Conservation (phyloP, 495 filamentous ascomycete genomes). For the Penicillium crystallinum region DNA sequence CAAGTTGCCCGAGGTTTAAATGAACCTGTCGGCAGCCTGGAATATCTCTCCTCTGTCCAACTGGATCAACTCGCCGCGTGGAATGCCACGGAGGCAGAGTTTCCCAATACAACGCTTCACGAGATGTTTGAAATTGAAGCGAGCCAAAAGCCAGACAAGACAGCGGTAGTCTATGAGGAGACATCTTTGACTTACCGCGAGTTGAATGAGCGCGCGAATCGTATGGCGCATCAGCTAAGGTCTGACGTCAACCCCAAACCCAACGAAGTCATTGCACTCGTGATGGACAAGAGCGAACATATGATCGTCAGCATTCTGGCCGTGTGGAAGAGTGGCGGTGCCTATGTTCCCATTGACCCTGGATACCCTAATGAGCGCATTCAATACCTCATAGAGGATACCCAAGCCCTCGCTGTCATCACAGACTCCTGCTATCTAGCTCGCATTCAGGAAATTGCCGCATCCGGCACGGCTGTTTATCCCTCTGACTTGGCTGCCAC, state of each 20-base stretch:
- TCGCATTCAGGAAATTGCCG: not conserved
- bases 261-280: not conserved
- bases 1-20: not conserved
- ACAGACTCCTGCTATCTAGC: not conserved
- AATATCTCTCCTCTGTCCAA: not conserved
- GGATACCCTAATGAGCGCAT: not conserved
- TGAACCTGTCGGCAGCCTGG: not conserved
- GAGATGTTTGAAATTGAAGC: not conserved
- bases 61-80: not conserved
- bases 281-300: not conserved
- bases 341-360: not conserved
- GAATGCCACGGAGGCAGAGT: not conserved
- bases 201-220: not conserved
- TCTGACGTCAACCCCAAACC: not conserved
- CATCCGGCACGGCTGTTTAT: not conserved
- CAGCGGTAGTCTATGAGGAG: not conserved
- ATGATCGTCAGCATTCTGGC: not conserved
- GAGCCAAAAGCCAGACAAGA: not conserved
- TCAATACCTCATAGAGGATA: not conserved
- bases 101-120: not conserved
- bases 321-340: not conserved
- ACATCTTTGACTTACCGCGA: not conserved
- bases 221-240: not conserved
- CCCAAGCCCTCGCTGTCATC: not conserved
- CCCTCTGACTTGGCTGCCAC: not conserved